phyloP scores from a whole-genome alignment of 2,329 filamentous ascomycete species.

The Colletotrichum theobromicola region DNA sequence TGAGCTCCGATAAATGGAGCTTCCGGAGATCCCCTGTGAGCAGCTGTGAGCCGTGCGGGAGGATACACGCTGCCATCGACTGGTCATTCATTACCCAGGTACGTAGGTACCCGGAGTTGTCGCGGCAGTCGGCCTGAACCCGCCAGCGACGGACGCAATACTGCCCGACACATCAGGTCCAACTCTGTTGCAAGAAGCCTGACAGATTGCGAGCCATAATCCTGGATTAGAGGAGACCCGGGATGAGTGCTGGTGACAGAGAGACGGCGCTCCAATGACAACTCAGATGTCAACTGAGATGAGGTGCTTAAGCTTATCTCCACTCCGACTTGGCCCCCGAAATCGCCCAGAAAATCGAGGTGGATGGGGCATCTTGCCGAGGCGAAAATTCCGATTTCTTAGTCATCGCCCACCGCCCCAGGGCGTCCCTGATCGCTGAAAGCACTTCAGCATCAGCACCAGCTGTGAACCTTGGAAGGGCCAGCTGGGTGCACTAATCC shows the following conservation, averaged over 20 bases:
- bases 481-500: neutral
- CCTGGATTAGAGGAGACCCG: neutral
- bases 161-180: neutral
- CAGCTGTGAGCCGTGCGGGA: neutral
- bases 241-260: neutral
- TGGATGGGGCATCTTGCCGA: neutral
- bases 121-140: neutral
- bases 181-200: neutral
- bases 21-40: constrained; percentile 7
- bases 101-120: neutral
- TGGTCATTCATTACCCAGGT: neutral
- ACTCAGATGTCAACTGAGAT: constrained; percentile 5
- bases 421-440: neutral
- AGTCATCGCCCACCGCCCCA: neutral
- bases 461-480: neutral
- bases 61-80: neutral
- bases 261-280: neutral
- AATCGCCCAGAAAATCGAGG: neutral
- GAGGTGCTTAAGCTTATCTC: constrained; percentile 14
- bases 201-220: neutral
- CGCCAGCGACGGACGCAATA: neutral
- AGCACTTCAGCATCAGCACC: neutral
- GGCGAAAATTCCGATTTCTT: neutral
- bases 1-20: constrained; percentile 20
- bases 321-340: constrained; percentile 4